A percentile compares a stretch with the other conserved stretches of the same genome.
phyloP scores from a whole-genome alignment of 2,329 filamentous ascomycete genomes.

The Verticillium longisporum region DNA sequence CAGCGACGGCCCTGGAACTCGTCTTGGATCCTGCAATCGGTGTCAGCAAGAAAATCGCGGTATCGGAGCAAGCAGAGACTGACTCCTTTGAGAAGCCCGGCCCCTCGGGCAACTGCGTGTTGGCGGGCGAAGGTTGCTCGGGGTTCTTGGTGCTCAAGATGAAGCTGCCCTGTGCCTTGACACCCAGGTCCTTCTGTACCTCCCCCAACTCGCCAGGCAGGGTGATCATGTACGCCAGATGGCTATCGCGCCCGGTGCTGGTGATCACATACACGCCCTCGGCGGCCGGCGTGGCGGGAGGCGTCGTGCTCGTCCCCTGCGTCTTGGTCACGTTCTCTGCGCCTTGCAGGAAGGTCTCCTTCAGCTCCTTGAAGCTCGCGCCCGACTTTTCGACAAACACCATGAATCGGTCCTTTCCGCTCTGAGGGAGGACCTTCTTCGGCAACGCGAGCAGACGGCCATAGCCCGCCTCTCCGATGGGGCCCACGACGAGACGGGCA shows the following conservation, averaged over 20 bases:
- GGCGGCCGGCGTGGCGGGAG: constrained; percentile 67
- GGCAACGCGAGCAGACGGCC: constrained; percentile 71
- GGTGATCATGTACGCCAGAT: constrained; percentile 75
- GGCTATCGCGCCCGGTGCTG: constrained; percentile 61
- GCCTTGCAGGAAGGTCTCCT: constrained; percentile 61
- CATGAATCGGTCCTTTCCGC: constrained; percentile 65
- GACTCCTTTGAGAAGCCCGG: constrained; percentile 67
- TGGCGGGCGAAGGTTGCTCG: constrained; percentile 56
- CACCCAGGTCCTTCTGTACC: constrained; percentile 68
- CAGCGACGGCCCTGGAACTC: constrained; percentile 70
- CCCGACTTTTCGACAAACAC: constrained; percentile 74
- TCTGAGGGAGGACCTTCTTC: constrained; percentile 74
- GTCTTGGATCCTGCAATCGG: constrained; percentile 48
- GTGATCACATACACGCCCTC: constrained; percentile 84
- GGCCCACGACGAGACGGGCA: constrained; percentile 54
- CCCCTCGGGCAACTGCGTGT: constrained; percentile 53
- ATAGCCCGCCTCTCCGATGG: constrained; percentile 45
- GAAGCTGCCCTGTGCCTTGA: constrained; percentile 68
- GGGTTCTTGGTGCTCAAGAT: constrained; percentile 78
- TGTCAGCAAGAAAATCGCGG: neutral
- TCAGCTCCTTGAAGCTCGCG: constrained; percentile 60
- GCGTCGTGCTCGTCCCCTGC: constrained; percentile 57
- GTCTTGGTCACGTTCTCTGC: constrained; percentile 73
- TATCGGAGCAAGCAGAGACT: constrained; percentile 18
- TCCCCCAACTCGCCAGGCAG: constrained; percentile 63